Conservation (phyloP, 257 asterid species). For the Mentha longifolia region DNA sequence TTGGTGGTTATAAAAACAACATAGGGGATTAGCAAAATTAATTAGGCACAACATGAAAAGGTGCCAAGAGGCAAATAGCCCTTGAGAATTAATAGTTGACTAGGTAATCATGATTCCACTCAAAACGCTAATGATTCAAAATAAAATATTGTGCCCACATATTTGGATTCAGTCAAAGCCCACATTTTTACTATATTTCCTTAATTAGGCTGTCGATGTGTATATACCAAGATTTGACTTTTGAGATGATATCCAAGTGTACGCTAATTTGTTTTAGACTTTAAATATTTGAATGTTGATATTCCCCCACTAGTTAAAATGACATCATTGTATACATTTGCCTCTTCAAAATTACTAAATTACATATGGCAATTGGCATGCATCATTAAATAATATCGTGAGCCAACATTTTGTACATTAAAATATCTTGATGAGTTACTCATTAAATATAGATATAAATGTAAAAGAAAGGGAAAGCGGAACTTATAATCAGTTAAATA, state of each 20-base stretch:
- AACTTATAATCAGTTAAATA: not conserved
- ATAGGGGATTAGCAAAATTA: not conserved
- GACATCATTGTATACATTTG: not conserved
- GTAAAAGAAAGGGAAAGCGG: too few species aligned
- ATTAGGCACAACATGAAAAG: slow-evolving; percentile 16
- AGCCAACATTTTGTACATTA: too few species aligned
- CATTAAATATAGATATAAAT: too few species aligned
- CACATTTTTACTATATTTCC: slow-evolving; percentile 5
- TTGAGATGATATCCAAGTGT: not conserved
- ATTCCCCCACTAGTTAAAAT: not conserved
- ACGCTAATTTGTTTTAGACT: not conserved
- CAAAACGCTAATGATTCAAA: not conserved
- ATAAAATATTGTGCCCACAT: not conserved
- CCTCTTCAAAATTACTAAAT: too few species aligned
- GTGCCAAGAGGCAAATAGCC: slow-evolving; percentile 22
- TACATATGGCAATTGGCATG: too few species aligned
- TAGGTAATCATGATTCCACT: not conserved
- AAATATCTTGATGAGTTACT: too few species aligned
- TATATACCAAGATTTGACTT: slow-evolving; percentile 9
- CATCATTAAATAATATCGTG: too few species aligned
- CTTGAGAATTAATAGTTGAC: not conserved
- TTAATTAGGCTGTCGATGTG: not conserved
- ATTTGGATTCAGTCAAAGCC: slow-evolving; percentile 11
- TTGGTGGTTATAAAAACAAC: not conserved
- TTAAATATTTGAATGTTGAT: not conserved